Percentiles rank a stretch among this genome's conserved stretches.
Evolutionary conservation across 345 rosid genomes (phyloP).

Genomic region (Cardamine resedifolia): DNA sequence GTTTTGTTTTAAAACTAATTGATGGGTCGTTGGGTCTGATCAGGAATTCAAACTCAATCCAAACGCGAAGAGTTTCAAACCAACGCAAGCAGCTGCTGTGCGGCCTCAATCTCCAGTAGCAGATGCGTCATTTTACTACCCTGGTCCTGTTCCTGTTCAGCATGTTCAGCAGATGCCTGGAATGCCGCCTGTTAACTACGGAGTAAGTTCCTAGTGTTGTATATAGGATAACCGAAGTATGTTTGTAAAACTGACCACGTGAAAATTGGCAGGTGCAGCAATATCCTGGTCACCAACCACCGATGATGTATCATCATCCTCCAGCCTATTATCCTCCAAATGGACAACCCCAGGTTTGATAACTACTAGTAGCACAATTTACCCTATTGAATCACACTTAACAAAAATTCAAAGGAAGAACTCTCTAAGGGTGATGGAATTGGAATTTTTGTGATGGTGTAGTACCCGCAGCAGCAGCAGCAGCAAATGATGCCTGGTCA

Average conservation of each 20-base stretch:
- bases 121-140: constrained; percentile 67
- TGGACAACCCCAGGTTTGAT: constrained; percentile 65
- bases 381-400: not conserved
- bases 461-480: constrained; percentile 58
- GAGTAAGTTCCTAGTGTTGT: constrained; percentile 49
- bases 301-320: constrained; percentile 56
- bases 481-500: constrained; percentile 67
- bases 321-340: constrained; percentile 71
- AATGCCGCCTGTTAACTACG: constrained; percentile 68
- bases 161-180: constrained; percentile 64
- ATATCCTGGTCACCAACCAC: constrained; percentile 71
- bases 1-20: not conserved
- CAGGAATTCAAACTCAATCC: constrained; percentile 98
- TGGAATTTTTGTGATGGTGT: constrained; percentile 11
- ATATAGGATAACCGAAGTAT: not conserved
- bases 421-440: constrained; percentile 3
- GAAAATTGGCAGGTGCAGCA: constrained; percentile 54
- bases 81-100: constrained; percentile 52
- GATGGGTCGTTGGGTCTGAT: constrained; percentile 18
- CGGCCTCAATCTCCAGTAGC: constrained; percentile 67
- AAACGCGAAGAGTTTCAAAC: constrained; percentile 83
- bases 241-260: not conserved
- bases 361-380: not conserved
- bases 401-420: not conserved
- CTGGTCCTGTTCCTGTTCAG: constrained; percentile 37